Conservation (phyloP, 1,284 basidiomycete species). For the Cryptococcus sp. region DNA sequence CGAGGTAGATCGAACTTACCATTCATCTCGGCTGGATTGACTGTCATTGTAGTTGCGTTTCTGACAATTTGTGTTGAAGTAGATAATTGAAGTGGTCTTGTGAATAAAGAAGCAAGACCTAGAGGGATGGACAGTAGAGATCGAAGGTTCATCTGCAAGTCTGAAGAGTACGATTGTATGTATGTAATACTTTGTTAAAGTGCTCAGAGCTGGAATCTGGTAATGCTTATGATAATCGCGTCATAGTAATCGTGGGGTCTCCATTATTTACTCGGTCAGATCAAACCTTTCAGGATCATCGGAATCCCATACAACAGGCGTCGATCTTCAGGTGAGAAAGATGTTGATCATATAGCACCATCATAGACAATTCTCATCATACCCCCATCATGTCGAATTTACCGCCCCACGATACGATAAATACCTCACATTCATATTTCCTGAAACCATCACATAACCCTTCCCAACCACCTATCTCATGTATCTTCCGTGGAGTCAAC, state of each 20-base stretch:
- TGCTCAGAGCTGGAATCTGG: too few relatives aligned
- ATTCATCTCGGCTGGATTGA: conserved; percentile 29
- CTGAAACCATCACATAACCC: conserved; percentile 10
- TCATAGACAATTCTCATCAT: not conserved
- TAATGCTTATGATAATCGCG: too few relatives aligned
- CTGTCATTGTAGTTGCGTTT: conserved; percentile 32
- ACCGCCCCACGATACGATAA: conserved; percentile 1
- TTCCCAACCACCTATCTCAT: conserved; percentile 9
- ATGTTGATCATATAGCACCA: not conserved
- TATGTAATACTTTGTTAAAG: too few relatives aligned
- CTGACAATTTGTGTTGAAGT: conserved; percentile 2
- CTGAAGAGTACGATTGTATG: too few relatives aligned
- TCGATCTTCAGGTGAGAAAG: not conserved
- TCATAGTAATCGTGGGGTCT: too few relatives aligned
- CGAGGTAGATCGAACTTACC: conserved; percentile 17
- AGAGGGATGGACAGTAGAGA: not conserved
- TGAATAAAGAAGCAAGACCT: conserved; percentile 1
- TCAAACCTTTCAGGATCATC: not conserved
- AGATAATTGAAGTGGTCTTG: not conserved
- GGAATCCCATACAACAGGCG: too few relatives aligned
- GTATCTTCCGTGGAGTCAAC: conserved; percentile 87
- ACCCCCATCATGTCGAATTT: not conserved
- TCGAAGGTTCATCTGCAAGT: not conserved
- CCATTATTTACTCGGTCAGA: too few relatives aligned
- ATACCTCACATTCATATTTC: conserved; percentile 25